Percentiles rank a stretch among this genome's conserved stretches.
phyloP scores from a whole-genome alignment of 345 rosid species.

The Aurinia saxatilis region DNA sequence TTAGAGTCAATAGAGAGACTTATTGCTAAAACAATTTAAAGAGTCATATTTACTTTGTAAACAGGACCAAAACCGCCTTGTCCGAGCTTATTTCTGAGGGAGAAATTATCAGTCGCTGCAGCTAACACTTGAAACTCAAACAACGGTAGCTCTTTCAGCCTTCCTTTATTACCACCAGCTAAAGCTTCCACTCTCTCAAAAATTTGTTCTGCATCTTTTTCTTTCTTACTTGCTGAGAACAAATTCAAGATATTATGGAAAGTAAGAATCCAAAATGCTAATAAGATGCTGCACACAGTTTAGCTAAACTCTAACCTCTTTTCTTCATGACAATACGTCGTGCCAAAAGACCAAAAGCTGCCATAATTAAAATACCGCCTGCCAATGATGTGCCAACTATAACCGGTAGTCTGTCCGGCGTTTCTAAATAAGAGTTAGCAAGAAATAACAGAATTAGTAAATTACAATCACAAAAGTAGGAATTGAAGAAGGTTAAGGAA shows the following conservation, averaged over 20 bases:
- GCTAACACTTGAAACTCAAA: slow-evolving; percentile 40
- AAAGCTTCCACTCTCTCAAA: slow-evolving; percentile 31
- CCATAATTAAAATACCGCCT: slow-evolving; percentile 14
- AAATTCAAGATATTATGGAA: neutral
- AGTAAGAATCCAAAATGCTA: neutral
- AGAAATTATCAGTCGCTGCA: slow-evolving; percentile 34
- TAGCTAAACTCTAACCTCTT: slow-evolving; percentile 11
- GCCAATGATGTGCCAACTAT: slow-evolving; percentile 8
- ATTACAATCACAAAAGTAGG: neutral
- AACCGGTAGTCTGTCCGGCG: slow-evolving; percentile 8
- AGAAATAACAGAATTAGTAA: neutral
- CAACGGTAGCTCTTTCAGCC: slow-evolving; percentile 29
- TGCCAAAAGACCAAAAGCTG: slow-evolving; percentile 17
- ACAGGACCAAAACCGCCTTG: slow-evolving; percentile 50
- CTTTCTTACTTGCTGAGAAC: slow-evolving; percentile 17
- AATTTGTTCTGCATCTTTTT: slow-evolving; percentile 16
- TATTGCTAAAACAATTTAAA: neutral
- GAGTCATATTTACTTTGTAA: slow-evolving; percentile 20
- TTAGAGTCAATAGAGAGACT: neutral
- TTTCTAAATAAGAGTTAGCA: slow-evolving; percentile 2
- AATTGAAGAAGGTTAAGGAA: neutral
- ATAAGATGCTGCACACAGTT: slow-evolving; percentile 2
- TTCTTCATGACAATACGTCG: slow-evolving; percentile 7
- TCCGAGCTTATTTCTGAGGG: slow-evolving; percentile 35
- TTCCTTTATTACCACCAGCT: slow-evolving; percentile 31